A percentile compares a stretch with the other conserved stretches of the same genome.
phyloP scores from a whole-genome alignment of 495 filamentous ascomycete species.

The Lophium mytilinum region DNA sequence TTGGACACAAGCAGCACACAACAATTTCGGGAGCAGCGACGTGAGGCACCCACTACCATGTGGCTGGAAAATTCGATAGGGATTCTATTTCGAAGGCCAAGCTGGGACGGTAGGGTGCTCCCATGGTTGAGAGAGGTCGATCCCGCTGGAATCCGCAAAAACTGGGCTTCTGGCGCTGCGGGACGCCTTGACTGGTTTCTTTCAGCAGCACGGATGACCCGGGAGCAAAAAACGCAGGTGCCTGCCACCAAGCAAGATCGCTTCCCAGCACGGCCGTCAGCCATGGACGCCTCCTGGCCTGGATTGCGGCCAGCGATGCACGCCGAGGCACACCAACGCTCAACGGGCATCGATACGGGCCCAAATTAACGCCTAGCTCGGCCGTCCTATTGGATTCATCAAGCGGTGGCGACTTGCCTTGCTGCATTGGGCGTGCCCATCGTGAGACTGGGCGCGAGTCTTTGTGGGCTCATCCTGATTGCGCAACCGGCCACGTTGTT shows the following conservation, averaged over 20 bases:
- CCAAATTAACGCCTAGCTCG: not conserved
- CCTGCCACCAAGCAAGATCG: slow-evolving; percentile 5
- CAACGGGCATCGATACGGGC: slow-evolving; percentile 18
- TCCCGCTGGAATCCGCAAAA: slow-evolving; percentile 4
- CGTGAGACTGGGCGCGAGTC: not conserved
- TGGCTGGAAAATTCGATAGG: slow-evolving; percentile 3
- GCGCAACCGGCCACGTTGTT: slow-evolving; percentile 21
- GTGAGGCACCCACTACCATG: slow-evolving; percentile 5
- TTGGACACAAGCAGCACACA: too few species aligned
- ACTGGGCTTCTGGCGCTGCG: slow-evolving; percentile 17
- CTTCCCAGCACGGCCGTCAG: slow-evolving; percentile 8
- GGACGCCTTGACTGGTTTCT: slow-evolving; percentile 16
- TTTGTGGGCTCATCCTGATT: slow-evolving; percentile 10
- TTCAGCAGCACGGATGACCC: slow-evolving; percentile 22
- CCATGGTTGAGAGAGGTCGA: not conserved
- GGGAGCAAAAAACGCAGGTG: slow-evolving; percentile 16
- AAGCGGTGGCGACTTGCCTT: not conserved
- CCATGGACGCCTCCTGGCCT: not conserved
- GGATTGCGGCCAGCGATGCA: slow-evolving; percentile 6
- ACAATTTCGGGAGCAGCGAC: slow-evolving; percentile 5
- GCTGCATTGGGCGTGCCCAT: not conserved
- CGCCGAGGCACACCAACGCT: slow-evolving; percentile 4
- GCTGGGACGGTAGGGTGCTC: not conserved
- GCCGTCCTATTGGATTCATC: not conserved
- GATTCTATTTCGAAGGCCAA: slow-evolving; percentile 9